Conservation (phyloP, 108 stramenopile genomes). For the Pseudonitzschia multiseries region DNA sequence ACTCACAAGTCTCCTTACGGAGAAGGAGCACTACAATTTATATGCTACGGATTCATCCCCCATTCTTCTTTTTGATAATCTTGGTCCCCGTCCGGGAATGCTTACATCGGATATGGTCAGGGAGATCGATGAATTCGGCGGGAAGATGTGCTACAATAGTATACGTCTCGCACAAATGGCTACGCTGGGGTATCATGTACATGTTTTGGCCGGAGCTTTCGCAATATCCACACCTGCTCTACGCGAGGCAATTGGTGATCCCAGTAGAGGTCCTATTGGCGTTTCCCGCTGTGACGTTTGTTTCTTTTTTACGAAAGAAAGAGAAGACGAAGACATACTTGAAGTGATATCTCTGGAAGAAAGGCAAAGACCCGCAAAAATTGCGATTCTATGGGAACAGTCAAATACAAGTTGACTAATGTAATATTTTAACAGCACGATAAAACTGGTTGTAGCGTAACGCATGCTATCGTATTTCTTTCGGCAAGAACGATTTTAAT, state of each 20-base stretch:
- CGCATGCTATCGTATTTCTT: too few species aligned
- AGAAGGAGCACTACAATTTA: slow-evolving; percentile 36
- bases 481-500: too few species aligned
- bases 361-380: slow-evolving; percentile 58
- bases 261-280: slow-evolving; percentile 24
- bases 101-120: slow-evolving; percentile 57
- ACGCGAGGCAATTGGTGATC: slow-evolving; percentile 31
- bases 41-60: slow-evolving; percentile 61
- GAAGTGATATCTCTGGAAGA: slow-evolving; percentile 61
- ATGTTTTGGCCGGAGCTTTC: slow-evolving; percentile 67
- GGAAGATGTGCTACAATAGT: slow-evolving; percentile 63
- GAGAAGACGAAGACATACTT: slow-evolving; percentile 41
- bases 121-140: slow-evolving; percentile 77
- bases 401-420: neutral
- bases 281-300: slow-evolving; percentile 48
- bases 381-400: slow-evolving; percentile 51
- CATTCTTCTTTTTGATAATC: slow-evolving; percentile 70
- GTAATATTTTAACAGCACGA: too few species aligned
- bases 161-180: slow-evolving; percentile 72
- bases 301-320: slow-evolving; percentile 44
- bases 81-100: slow-evolving; percentile 59
- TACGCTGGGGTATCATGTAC: slow-evolving; percentile 56
- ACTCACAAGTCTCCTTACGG: slow-evolving; percentile 28
- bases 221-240: slow-evolving; percentile 45
- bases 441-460: too few species aligned